phyloP scores from a whole-genome alignment of 169 alveolate genomes.

The Plasmodium inui region DNA sequence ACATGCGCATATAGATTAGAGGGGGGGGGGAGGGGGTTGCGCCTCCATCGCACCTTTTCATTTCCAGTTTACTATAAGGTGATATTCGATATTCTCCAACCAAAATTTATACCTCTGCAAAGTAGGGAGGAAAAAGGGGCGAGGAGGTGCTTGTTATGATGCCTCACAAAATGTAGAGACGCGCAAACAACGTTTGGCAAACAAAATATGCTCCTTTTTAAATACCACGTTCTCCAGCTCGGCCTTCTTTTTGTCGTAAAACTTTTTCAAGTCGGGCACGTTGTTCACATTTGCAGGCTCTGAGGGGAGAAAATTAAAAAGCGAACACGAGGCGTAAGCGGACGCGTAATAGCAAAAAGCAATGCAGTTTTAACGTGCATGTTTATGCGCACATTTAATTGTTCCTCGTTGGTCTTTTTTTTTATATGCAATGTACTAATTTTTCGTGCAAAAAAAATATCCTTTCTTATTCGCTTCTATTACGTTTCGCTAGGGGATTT shows the following conservation, averaged over 20 bases:
- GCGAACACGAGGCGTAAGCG: background rate
- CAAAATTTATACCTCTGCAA: slow-evolving; percentile 70
- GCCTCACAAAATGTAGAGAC: background rate
- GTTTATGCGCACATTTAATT: slow-evolving; percentile 3
- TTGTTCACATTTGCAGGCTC: slow-evolving; percentile 45
- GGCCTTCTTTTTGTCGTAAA: slow-evolving; percentile 63
- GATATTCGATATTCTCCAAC: slow-evolving; percentile 62
- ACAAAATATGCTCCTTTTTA: background rate
- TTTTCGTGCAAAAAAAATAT: background rate
- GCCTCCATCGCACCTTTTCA: background rate
- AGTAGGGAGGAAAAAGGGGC: background rate
- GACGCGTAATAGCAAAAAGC: background rate
- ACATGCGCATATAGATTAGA: background rate
- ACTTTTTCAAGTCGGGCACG: slow-evolving; percentile 37
- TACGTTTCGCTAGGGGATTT: slow-evolving; percentile 70
- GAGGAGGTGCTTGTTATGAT: background rate
- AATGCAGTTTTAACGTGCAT: background rate
- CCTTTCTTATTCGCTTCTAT: background rate
- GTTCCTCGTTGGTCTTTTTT: background rate
- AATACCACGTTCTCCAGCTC: slow-evolving; percentile 67
- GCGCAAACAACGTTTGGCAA: background rate
- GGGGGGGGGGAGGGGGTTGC: background rate
- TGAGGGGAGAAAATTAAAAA: background rate
- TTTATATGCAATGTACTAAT: background rate
- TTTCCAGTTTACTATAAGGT: slow-evolving; percentile 59